Evolutionary conservation across 2,329 filamentous ascomycete species (phyloP).

Genomic region (Phoma sp.): DNA sequence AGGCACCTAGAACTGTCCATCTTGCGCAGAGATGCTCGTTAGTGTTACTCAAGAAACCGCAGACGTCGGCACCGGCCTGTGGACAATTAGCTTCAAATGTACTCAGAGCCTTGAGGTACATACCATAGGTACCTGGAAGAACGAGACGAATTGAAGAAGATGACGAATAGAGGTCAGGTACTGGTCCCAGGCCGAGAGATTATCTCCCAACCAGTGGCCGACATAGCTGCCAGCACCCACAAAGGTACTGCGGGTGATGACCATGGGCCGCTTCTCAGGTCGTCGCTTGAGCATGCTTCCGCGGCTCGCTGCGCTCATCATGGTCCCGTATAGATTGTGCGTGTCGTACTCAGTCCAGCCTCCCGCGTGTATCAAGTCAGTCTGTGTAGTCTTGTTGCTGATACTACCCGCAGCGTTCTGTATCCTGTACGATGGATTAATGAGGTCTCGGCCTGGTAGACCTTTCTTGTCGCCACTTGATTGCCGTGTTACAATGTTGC

Average conservation of each 20-base stretch:
- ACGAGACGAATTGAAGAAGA: slow-evolving; percentile 52
- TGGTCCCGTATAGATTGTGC: slow-evolving; percentile 75
- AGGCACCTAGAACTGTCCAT: slow-evolving; percentile 74
- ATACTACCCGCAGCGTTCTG: slow-evolving; percentile 60
- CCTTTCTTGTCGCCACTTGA: slow-evolving; percentile 56
- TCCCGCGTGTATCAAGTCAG: slow-evolving; percentile 70
- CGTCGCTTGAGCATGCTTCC: slow-evolving; percentile 73
- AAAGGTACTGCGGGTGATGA: slow-evolving; percentile 80
- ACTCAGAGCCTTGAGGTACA: not conserved
- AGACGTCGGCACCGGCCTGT: slow-evolving; percentile 66
- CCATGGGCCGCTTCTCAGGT: slow-evolving; percentile 67
- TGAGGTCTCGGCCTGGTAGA: slow-evolving; percentile 65
- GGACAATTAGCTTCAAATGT: not conserved
- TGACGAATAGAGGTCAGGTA: slow-evolving; percentile 50
- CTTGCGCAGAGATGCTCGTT: slow-evolving; percentile 73
- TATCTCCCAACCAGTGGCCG: slow-evolving; percentile 66
- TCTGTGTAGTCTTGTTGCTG: slow-evolving; percentile 62
- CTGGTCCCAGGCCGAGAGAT: slow-evolving; percentile 51
- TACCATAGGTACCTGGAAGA: slow-evolving; percentile 55
- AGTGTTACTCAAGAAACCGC: slow-evolving; percentile 72
- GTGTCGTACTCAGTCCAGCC: slow-evolving; percentile 74
- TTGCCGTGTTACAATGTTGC: slow-evolving; percentile 11
- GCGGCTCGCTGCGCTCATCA: slow-evolving; percentile 73
- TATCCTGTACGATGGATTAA: slow-evolving; percentile 70
- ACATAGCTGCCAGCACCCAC: slow-evolving; percentile 69